A percentile compares a stretch with the other conserved stretches of the same genome.
Evolutionary conservation across 2,329 filamentous ascomycete species (phyloP).

Genomic region (Biscogniauxia sp.): DNA sequence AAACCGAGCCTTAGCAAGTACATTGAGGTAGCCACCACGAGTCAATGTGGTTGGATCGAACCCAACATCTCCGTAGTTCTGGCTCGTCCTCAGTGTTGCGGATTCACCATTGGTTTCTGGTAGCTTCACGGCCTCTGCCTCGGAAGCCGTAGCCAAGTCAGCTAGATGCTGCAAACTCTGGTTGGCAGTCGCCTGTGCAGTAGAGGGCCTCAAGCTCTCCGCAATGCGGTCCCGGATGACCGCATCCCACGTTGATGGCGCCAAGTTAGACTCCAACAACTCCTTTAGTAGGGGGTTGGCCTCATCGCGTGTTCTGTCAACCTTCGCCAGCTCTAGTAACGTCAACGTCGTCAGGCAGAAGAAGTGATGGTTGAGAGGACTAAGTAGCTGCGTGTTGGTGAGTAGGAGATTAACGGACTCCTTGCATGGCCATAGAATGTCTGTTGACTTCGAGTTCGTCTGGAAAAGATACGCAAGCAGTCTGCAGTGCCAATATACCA

Average conservation of each 20-base stretch:
- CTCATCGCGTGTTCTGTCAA: slow-evolving; percentile 55
- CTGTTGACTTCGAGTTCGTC: slow-evolving; percentile 51
- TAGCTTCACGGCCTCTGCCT: slow-evolving; percentile 21
- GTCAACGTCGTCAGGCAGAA: slow-evolving; percentile 57
- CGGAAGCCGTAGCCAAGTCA: slow-evolving; percentile 50
- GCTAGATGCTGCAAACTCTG: slow-evolving; percentile 61
- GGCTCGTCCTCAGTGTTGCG: slow-evolving; percentile 25
- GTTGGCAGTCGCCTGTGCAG: slow-evolving; percentile 42
- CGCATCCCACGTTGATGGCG: slow-evolving; percentile 55
- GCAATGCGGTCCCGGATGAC: slow-evolving; percentile 52
- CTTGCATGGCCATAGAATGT: slow-evolving; percentile 59
- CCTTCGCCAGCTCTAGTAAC: slow-evolving; percentile 57
- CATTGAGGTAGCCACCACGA: slow-evolving; percentile 39
- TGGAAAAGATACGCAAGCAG: slow-evolving; percentile 62
- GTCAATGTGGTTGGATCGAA: slow-evolving; percentile 41
- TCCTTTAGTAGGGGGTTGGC: slow-evolving; percentile 54
- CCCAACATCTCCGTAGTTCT: slow-evolving; percentile 42
- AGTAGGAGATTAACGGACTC: slow-evolving; percentile 59
- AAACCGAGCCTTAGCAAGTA: slow-evolving; percentile 22
- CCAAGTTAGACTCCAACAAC: slow-evolving; percentile 52
- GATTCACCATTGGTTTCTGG: slow-evolving; percentile 22
- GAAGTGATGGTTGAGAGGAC: slow-evolving; percentile 67
- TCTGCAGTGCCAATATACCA: slow-evolving; percentile 69
- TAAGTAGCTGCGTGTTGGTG: slow-evolving; percentile 52
- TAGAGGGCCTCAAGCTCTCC: slow-evolving; percentile 36